Percentiles rank a stretch among this genome's conserved stretches.
Conservation (phyloP, 306 rosid genomes). For the Aeschynomene evenia region DNA sequence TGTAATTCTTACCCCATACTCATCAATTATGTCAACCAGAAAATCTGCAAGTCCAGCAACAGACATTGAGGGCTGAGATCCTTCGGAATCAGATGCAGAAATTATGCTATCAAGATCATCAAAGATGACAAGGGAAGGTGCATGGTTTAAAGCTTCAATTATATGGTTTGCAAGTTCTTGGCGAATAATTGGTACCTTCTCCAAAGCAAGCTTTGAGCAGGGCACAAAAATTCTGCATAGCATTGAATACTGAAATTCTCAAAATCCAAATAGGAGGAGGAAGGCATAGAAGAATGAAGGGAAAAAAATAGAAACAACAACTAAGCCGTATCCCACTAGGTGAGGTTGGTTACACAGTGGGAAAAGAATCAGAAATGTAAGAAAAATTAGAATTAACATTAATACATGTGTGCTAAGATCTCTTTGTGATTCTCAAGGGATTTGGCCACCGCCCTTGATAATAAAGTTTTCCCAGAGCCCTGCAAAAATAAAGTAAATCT, state of each 20-base stretch:
- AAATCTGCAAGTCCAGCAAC: constrained; percentile 66
- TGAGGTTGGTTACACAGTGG: too few species aligned
- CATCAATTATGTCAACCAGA: constrained; percentile 81
- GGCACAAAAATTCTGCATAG: constrained; percentile 70
- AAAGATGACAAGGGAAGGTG: constrained; percentile 84
- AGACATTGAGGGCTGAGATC: constrained; percentile 60
- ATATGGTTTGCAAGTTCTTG: constrained; percentile 63
- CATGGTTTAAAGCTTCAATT: constrained; percentile 82
- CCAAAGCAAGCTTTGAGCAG: constrained; percentile 79
- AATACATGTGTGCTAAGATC: constrained; percentile 78
- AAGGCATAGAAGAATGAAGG: background rate
- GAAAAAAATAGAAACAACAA: background rate
- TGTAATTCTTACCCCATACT: constrained; percentile 63
- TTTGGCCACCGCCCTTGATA: constrained; percentile 77
- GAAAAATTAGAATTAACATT: constrained; percentile 28
- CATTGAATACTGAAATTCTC: constrained; percentile 29
- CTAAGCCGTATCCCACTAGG: too few species aligned
- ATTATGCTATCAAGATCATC: constrained; percentile 90
- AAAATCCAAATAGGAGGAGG: constrained; percentile 15
- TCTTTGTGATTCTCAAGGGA: constrained; percentile 58
- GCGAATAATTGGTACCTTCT: constrained; percentile 66
- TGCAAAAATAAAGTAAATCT: constrained; percentile 30
- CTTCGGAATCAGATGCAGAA: constrained; percentile 68
- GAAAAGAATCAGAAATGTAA: constrained; percentile 11
- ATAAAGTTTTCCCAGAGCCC: constrained; percentile 94